Evolutionary conservation across 164 flowering plant species (phyloP), one percentile per base, ranked within the genome.

Genomic region (Sedum album): DNA sequence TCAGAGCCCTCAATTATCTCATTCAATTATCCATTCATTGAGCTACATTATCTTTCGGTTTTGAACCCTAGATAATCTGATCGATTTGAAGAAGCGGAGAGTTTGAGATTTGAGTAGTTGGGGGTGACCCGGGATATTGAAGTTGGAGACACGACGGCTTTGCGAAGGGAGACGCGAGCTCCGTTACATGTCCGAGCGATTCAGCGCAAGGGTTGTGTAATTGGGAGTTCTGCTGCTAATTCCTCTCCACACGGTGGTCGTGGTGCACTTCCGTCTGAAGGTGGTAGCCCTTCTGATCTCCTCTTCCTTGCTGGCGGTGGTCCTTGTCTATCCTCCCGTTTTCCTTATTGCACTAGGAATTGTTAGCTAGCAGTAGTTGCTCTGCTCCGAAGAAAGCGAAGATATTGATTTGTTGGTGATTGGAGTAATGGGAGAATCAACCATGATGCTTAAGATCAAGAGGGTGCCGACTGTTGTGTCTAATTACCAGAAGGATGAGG

Each of bases 281-380:
- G 92, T 73, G 92, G 89, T 33, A 77, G 85, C 73, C 92, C 89
- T 42, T 85, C 91, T 62, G 91, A 85, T 68, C 89, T 87, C 70
- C 92, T 87, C 79, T 85, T 87, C 72, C 89, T 87, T 36, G 92
- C 92, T 65, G 92, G 92, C 73, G 92, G 92, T 38, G 92, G 92
- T 71, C 39, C 63, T 55, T 51, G 62, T 30, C 39, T 53, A 39
- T 28, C 49, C 39, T 10, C 26, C 23, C 68, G 35, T 14, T 21
- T 48, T 70, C 35, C 31, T 4, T 20, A 39, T 38, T n/a, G n/a
- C n/a, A n/a, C n/a, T n/a, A n/a, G n/a, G n/a, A n/a, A n/a, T n/a
- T n/a, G n/a, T n/a, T n/a, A n/a, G n/a, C n/a, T n/a, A n/a, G n/a
- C n/a, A n/a, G n/a, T n/a, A n/a, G n/a, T n/a, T n/a, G n/a, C n/a